Evolutionary conservation across 2,329 filamentous ascomycete genomes (phyloP).

Genomic region (Aspergillus sergii): DNA sequence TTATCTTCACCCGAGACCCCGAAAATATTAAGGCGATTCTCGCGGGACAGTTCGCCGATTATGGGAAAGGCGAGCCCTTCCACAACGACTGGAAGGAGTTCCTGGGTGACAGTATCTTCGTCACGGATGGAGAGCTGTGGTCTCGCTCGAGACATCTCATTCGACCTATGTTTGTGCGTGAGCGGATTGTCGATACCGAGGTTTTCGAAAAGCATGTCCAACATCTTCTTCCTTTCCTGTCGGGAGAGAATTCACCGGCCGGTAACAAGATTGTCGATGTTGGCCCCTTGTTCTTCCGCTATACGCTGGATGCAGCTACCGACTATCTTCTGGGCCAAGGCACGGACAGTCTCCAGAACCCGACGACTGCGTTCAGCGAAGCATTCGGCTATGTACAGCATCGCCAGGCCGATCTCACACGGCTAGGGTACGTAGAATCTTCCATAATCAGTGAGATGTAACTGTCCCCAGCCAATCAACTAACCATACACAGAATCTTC

Average conservation of each 20-base stretch:
- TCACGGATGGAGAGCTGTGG: constrained; percentile 79
- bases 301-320: constrained; percentile 80
- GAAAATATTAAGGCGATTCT: constrained; percentile 91
- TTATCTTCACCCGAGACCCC: constrained; percentile 76
- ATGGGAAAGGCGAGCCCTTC: constrained; percentile 76
- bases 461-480: background rate
- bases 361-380: constrained; percentile 72
- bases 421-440: constrained; percentile 55
- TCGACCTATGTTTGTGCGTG: constrained; percentile 82
- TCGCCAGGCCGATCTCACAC: constrained; percentile 68
- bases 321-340: constrained; percentile 82
- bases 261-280: constrained; percentile 63
- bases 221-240: constrained; percentile 69
- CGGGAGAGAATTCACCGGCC: constrained; percentile 43
- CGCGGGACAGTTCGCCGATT: constrained; percentile 84
- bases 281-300: constrained; percentile 77
- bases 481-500: constrained; percentile 53
- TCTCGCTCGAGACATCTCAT: constrained; percentile 81
- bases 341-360: constrained; percentile 63
- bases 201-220: constrained; percentile 81
- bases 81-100: constrained; percentile 76
- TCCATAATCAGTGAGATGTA: background rate
- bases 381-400: constrained; percentile 80
- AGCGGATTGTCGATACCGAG: constrained; percentile 79
- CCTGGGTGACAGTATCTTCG: constrained; percentile 81